Evolutionary conservation across 2,329 filamentous ascomycete species (phyloP).

Genomic region (Fusarium scirpi): DNA sequence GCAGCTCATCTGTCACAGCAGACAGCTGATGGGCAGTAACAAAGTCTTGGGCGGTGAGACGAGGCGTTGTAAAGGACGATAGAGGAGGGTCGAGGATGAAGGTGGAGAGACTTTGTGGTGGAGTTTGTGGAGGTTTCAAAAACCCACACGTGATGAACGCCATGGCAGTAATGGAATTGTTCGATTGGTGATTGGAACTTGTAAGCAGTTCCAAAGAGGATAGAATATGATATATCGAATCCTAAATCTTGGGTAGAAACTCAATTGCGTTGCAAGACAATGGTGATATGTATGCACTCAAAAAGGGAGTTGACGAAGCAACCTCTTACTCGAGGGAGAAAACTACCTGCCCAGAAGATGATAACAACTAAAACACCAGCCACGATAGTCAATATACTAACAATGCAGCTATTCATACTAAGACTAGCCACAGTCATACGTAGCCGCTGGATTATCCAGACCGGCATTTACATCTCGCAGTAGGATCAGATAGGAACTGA

Average conservation of each 20-base stretch:
- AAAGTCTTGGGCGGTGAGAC: conserved; percentile 33
- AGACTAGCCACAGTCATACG: neutral
- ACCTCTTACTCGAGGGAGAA: conserved; percentile 12
- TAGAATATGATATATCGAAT: neutral
- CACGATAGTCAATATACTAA: conserved; percentile 4
- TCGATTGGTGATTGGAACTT: neutral
- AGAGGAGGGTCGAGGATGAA: conserved; percentile 1
- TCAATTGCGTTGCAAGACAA: conserved; percentile 13
- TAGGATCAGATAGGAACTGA: neutral
- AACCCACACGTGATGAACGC: conserved; percentile 36
- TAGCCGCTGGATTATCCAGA: conserved; percentile 18
- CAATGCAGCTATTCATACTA: conserved; percentile 3
- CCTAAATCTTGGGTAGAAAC: neutral
- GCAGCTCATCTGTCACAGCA: conserved; percentile 23
- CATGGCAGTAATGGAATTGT: conserved; percentile 5
- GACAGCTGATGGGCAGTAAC: neutral
- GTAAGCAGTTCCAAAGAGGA: neutral
- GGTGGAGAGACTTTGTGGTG: conserved; percentile 1
- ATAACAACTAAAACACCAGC: conserved; percentile 15
- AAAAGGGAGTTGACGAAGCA: conserved; percentile 22
- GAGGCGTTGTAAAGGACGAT: neutral
- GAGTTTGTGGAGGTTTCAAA: conserved; percentile 21
- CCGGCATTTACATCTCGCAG: conserved; percentile 14
- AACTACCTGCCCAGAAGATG: neutral
- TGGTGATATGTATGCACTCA: neutral